Conservation (phyloP, 805 yeast species). For the Lachancea cidri region DNA sequence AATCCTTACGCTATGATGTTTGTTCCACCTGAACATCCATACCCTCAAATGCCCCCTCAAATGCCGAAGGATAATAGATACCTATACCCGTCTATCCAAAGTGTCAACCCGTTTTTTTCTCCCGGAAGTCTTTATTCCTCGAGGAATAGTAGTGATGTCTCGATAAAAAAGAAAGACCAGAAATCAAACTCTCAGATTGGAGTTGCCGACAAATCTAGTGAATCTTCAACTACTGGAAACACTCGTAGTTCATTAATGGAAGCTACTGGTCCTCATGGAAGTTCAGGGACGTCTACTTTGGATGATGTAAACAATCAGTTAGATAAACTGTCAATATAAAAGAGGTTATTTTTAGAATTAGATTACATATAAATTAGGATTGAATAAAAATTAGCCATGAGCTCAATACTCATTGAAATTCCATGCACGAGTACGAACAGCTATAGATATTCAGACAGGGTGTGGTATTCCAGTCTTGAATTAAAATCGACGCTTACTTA, state of each 20-base stretch:
- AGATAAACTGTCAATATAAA: not conserved
- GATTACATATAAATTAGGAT: not conserved
- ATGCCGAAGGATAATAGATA: not conserved
- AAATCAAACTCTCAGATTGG: not conserved
- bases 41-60: constrained; percentile 1
- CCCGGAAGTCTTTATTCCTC: not conserved
- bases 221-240: not conserved
- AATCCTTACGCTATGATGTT: constrained; percentile 8
- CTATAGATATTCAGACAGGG: not conserved
- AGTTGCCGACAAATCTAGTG: not conserved
- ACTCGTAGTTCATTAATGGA: not conserved
- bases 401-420: not conserved
- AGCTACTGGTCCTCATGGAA: not conserved
- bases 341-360: not conserved
- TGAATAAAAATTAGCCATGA: not conserved
- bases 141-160: not conserved
- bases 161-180: not conserved
- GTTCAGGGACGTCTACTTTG: not conserved
- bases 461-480: not conserved
- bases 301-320: not conserved
- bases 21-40: constrained; percentile 5
- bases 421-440: no score
- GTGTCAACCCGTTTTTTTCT: not conserved
- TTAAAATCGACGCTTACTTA: not conserved
- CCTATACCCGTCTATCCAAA: not conserved